Evolutionary conservation across 805 yeast species (phyloP), one percentile per base, ranked within the genome.

Genomic region (Tanozyma kutaoensis): DNA sequence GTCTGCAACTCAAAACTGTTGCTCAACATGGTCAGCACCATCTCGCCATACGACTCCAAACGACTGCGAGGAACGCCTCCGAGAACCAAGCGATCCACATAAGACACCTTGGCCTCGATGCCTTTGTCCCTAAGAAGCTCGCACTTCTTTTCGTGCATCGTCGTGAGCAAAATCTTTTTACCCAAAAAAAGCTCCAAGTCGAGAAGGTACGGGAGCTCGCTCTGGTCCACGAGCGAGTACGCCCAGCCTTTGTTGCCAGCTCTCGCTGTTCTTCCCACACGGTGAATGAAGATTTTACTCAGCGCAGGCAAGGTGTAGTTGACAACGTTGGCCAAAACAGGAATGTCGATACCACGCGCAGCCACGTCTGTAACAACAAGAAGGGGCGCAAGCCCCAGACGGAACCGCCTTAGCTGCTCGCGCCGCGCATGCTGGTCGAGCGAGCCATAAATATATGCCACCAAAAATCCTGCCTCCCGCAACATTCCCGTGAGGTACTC

Each of bases 231-330:
- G 33, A 91, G 71, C 3, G 95, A 77, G 49, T 81, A 91, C 0
- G 98, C 99, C 93, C 96, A 85, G 46, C 99, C 99, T 40, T 69
- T 73, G 48, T 84, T 78, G 48, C 99, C 99, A 7, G 98, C 98
- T 67, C 99, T 79, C 8, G 98, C 99, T 24, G 99, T 91, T 67
- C 99, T 76, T 52, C 99, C 99, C 25, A 91, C 97, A 57, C 99
- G 74, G 55, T 91, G 99, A 30, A 91, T 70, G 52, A 91, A 91
- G 32, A 88, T 79, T 52, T 93, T 91, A 4, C 96, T 84, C 2
- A 93, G 76, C 1, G 84, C 78, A 8, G 97, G 97, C 33, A 91
- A 62, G 1, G 95, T 73, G 52, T 70, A 91, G 50, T 91, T 91
- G 39, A 91, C 68, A 28, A 91, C 99, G 46, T 93, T 86, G 5